Conservation (phyloP, 2,329 filamentous ascomycete genomes). For the Sporothrix pallida region DNA sequence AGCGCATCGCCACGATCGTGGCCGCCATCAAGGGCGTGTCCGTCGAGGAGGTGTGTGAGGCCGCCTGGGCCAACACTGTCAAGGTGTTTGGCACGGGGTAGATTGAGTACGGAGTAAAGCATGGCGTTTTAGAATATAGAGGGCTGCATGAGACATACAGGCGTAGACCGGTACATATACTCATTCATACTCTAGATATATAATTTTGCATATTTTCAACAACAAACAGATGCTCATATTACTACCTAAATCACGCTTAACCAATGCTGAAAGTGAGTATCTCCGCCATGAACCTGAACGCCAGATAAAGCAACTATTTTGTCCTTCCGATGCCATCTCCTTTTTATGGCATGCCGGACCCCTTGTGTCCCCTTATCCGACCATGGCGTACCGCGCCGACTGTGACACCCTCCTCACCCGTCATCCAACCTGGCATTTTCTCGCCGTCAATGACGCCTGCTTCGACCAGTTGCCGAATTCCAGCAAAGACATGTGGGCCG, state of each 20-base stretch:
- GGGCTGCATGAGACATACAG: background rate
- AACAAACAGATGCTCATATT: background rate
- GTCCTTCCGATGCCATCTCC: background rate
- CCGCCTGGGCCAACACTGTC: constrained; percentile 81
- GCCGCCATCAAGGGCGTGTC: constrained; percentile 81
- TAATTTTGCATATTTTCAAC: background rate
- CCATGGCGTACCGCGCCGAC: constrained; percentile 72
- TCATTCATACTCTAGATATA: background rate
- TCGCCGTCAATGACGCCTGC: constrained; percentile 75
- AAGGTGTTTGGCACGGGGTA: constrained; percentile 69
- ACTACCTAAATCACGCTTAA: background rate
- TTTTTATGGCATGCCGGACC: constrained; percentile 55
- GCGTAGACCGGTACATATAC: constrained; percentile 18
- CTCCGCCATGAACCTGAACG: background rate
- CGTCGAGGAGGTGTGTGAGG: constrained; percentile 84
- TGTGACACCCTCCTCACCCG: constrained; percentile 82
- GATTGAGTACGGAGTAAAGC: background rate
- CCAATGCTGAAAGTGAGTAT: constrained; percentile 20
- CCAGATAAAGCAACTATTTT: background rate
- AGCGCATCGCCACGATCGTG: constrained; percentile 84
- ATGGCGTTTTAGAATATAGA: background rate
- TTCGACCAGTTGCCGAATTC: constrained; percentile 78
- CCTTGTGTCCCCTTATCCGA: constrained; percentile 64
- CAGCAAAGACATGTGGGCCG: constrained; percentile 80
- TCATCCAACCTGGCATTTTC: constrained; percentile 89